Evolutionary conservation across 768 basidiomycete genomes (phyloP).

Genomic region (Hygrophorus pudorinus): DNA sequence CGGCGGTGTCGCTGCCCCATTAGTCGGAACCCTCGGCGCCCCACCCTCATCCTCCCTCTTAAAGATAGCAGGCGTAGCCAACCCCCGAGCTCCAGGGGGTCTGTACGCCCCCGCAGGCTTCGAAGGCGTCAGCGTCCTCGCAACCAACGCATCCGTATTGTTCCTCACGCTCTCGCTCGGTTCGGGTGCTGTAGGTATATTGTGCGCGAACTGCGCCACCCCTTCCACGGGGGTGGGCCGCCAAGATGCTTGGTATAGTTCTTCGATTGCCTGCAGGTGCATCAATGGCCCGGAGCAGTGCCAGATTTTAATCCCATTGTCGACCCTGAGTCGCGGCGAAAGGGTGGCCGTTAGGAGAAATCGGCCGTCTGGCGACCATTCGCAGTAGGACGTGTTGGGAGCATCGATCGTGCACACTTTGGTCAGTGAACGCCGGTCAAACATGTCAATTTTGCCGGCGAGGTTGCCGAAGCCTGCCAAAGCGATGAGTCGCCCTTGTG

Average conservation of each 20-base stretch:
- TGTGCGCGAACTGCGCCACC: constrained; percentile 55
- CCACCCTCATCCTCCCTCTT: constrained; percentile 90
- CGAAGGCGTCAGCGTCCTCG: constrained; percentile 42
- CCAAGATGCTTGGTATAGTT: constrained; percentile 87
- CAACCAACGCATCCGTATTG: constrained; percentile 32
- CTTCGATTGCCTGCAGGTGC: constrained; percentile 73
- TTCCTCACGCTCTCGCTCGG: constrained; percentile 49
- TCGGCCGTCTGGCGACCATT: constrained; percentile 91
- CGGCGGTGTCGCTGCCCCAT: constrained; percentile 33
- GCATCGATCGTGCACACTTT: constrained; percentile 80
- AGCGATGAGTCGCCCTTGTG: constrained; percentile 80
- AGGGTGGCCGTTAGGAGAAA: constrained; percentile 92
- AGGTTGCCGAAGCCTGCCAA: constrained; percentile 96
- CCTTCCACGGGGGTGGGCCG: constrained; percentile 61
- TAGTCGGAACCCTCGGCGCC: constrained; percentile 36
- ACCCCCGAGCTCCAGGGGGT: constrained; percentile 87
- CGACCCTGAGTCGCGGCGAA: constrained; percentile 91
- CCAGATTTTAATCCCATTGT: constrained; percentile 96
- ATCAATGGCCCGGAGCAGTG: constrained; percentile 85
- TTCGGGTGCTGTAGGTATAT: constrained; percentile 58
- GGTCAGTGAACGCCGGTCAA: constrained; percentile 77
- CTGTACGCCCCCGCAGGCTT: constrained; percentile 85
- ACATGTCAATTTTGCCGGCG: constrained; percentile 86
- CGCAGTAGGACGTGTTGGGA: constrained; percentile 87
- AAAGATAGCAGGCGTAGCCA: constrained; percentile 80